A percentile compares a stretch with the other conserved stretches of the same genome.
Conservation (phyloP, 495 filamentous ascomycete species). For the Pseudomonodictys pantanalensis region DNA sequence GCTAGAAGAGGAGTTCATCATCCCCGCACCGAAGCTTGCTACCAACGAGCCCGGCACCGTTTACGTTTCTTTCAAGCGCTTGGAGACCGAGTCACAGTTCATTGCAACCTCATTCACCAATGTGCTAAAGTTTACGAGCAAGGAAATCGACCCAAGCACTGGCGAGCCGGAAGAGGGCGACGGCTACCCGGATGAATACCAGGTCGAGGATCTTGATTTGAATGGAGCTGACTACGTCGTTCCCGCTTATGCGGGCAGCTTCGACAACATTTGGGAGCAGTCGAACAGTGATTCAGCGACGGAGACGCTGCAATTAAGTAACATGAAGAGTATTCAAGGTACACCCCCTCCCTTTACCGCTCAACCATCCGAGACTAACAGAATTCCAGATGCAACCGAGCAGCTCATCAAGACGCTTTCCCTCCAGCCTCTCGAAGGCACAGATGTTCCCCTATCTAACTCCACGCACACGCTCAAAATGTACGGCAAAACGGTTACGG, state of each 20-base stretch:
- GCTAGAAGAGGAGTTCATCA: constrained; percentile 86
- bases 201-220: constrained; percentile 91
- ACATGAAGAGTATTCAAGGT: constrained; percentile 91
- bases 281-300: constrained; percentile 85
- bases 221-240: constrained; percentile 89
- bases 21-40: constrained; percentile 75
- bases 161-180: constrained; percentile 80
- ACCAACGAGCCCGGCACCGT: constrained; percentile 85
- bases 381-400: constrained; percentile 78
- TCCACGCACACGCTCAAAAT: constrained; percentile 94
- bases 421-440: constrained; percentile 90
- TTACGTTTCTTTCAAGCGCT: constrained; percentile 90
- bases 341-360: constrained; percentile 41
- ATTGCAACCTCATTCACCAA: constrained; percentile 82
- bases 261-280: constrained; percentile 96
- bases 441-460: constrained; percentile 78
- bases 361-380: constrained; percentile 40
- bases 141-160: constrained; percentile 95
- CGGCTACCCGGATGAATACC: constrained; percentile 96
- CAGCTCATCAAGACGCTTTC: constrained; percentile 81
- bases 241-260: constrained; percentile 89
- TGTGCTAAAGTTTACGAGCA: constrained; percentile 91
- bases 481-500: constrained; percentile 90
- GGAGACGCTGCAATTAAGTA: constrained; percentile 86
- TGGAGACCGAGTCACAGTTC: constrained; percentile 65